Evolutionary conservation across 352 stramenopile genomes (phyloP).

Genomic region (Pythium coloratum): DNA sequence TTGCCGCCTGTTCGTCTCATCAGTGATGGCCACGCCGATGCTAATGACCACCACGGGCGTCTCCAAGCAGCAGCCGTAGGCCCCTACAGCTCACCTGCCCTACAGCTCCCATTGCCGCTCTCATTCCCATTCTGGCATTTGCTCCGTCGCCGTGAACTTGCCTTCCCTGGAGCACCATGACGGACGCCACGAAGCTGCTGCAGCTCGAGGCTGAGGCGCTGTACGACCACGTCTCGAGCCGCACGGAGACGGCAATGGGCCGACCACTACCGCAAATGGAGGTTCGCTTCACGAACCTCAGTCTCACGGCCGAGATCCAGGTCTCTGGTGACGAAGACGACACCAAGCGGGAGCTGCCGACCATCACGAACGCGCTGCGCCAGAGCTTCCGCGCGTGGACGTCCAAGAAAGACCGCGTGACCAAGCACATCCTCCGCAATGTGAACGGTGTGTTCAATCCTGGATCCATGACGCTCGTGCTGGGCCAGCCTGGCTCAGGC

Average conservation of each 20-base stretch:
- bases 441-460: constrained; percentile 43
- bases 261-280: constrained; percentile 49
- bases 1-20: too few species aligned
- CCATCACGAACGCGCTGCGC: constrained; percentile 2
- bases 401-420: background rate
- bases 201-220: constrained; percentile 31
- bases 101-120: too few species aligned
- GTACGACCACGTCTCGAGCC: constrained; percentile 35
- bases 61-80: too few species aligned
- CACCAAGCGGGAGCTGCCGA: background rate
- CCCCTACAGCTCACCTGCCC: too few species aligned
- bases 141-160: background rate
- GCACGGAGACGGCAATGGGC: constrained; percentile 40
- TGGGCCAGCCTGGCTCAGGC: constrained; percentile 47
- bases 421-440: constrained; percentile 8
- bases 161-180: constrained; percentile 13
- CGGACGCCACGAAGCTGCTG: constrained; percentile 21
- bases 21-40: too few species aligned
- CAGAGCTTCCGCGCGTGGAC: background rate
- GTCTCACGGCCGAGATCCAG: constrained; percentile 25
- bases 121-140: constrained; percentile 28
- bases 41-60: too few species aligned
- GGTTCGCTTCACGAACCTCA: constrained; percentile 47
- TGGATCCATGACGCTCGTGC: constrained; percentile 49
- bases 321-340: background rate